These are phyloP conservation scores for Sindora glabra DNA, from an alignment of 306 rosid genomes.

Conservation along the genomic window DNA sequence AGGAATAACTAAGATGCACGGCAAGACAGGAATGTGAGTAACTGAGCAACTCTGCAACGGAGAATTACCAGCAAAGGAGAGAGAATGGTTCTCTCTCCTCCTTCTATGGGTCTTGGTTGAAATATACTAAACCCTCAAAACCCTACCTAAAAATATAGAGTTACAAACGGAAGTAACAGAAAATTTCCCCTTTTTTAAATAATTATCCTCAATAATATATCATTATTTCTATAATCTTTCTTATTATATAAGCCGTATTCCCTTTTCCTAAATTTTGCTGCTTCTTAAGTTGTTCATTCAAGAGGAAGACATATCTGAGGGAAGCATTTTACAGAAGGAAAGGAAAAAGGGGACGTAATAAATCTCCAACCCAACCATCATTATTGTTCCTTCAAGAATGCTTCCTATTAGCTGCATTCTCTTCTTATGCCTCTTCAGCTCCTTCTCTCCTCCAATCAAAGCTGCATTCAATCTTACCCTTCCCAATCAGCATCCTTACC, in stretches of 20 bases:
- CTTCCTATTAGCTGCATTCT: conserved; percentile 56
- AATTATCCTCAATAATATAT: not conserved
- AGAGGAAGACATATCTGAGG: conserved; percentile 24
- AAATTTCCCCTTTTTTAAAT: not conserved
- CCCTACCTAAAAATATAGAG: conserved; percentile 28
- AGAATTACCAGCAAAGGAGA: conserved; percentile 11
- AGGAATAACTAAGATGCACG: conserved; percentile 24
- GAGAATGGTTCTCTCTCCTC: conserved; percentile 4
- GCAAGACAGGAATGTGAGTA: conserved; percentile 56
- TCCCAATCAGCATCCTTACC: conserved; percentile 80
- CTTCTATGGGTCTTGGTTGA: not conserved
- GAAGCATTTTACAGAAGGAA: conserved; percentile 16
- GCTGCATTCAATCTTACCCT: conserved; percentile 59
- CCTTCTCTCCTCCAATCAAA: conserved; percentile 24
- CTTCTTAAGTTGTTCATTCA: conserved; percentile 23
- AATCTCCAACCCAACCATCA: not conserved
- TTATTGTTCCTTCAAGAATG: conserved; percentile 41
- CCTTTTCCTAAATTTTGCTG: conserved; percentile 31
- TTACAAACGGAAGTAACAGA: not conserved
- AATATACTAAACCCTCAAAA: conserved; percentile 13
- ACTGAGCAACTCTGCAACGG: conserved; percentile 21
- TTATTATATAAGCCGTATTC: conserved; percentile 33
- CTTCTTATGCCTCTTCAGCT: conserved; percentile 45
- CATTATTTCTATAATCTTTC: not conserved
- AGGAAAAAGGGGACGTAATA: not conserved